Percentiles rank a stretch among this genome's conserved stretches.
Evolutionary conservation across 768 basidiomycete species (phyloP).

Genomic region (Hygrocybe coccinea): DNA sequence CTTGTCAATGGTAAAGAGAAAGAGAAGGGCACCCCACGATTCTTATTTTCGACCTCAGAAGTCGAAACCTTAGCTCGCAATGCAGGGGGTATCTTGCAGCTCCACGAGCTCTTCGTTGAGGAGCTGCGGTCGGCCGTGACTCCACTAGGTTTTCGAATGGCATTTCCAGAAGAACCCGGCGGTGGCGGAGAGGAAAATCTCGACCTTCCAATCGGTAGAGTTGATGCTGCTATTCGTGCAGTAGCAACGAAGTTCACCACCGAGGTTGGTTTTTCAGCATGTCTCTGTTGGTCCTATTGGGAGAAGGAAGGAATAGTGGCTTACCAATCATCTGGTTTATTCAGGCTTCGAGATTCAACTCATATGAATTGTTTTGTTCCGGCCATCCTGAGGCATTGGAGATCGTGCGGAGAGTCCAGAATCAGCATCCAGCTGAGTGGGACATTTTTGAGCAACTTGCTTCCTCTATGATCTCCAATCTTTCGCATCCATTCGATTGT

Average conservation of each 20-base stretch:
- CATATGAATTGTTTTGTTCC: constrained; percentile 84
- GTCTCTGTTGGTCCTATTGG: not conserved
- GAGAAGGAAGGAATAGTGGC: not conserved
- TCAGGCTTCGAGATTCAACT: constrained; percentile 68
- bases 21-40: constrained; percentile 36
- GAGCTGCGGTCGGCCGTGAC: constrained; percentile 47
- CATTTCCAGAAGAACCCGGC: constrained; percentile 17
- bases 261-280: constrained; percentile 38
- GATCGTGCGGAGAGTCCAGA: constrained; percentile 60
- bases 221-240: constrained; percentile 43
- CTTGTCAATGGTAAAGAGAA: constrained; percentile 13
- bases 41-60: constrained; percentile 55
- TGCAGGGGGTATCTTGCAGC: constrained; percentile 56
- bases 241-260: constrained; percentile 56
- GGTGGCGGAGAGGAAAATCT: constrained; percentile 14
- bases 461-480: constrained; percentile 45
- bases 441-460: constrained; percentile 80
- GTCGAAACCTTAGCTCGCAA: constrained; percentile 60
- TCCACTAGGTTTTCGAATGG: constrained; percentile 48
- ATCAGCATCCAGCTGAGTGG: constrained; percentile 69
- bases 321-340: constrained; percentile 1
- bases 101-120: constrained; percentile 64
- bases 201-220: constrained; percentile 26
- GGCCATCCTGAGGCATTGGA: constrained; percentile 80
- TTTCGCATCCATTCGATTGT: constrained; percentile 24